These are phyloP conservation scores for Apiospora saccharicola DNA, from an alignment of 2,329 filamentous ascomycete species.

Conservation along the genomic window DNA sequence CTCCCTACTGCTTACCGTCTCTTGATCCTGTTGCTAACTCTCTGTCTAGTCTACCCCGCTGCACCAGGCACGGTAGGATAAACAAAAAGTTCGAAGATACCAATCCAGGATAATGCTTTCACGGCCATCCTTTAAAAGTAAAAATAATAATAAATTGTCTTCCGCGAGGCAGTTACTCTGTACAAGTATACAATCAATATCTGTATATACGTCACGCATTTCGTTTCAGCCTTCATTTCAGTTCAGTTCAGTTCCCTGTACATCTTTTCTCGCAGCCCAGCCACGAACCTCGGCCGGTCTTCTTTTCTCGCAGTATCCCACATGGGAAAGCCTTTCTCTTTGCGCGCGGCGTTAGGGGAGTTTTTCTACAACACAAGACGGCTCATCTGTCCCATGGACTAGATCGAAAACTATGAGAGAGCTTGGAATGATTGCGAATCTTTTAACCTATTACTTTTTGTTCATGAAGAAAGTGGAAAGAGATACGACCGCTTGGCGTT, in stretches of 20 bases:
- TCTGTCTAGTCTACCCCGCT: not conserved
- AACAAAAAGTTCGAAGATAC: not conserved
- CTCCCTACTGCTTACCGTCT: too few species aligned
- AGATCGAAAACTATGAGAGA: too few species aligned
- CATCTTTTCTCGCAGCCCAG: not conserved
- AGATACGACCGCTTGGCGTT: too few species aligned
- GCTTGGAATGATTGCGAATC: too few species aligned
- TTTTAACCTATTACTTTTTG: too few species aligned
- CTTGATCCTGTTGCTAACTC: not conserved
- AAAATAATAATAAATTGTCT: not conserved
- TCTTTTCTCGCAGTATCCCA: too few species aligned
- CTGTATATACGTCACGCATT: not conserved
- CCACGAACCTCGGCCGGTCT: too few species aligned
- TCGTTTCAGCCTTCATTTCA: not conserved
- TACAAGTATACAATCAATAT: not conserved
- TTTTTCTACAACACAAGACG: too few species aligned
- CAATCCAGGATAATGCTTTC: not conserved
- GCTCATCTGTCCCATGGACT: too few species aligned
- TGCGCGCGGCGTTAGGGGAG: too few species aligned
- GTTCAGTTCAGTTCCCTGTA: constrained; percentile 1
- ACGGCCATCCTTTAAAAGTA: not conserved
- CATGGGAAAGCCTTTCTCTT: too few species aligned
- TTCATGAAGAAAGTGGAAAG: too few species aligned
- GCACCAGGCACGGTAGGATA: not conserved
- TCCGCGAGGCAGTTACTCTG: not conserved